Evolutionary conservation across 495 filamentous ascomycete species (phyloP).

Genomic region (Daldinia bambusicola): DNA sequence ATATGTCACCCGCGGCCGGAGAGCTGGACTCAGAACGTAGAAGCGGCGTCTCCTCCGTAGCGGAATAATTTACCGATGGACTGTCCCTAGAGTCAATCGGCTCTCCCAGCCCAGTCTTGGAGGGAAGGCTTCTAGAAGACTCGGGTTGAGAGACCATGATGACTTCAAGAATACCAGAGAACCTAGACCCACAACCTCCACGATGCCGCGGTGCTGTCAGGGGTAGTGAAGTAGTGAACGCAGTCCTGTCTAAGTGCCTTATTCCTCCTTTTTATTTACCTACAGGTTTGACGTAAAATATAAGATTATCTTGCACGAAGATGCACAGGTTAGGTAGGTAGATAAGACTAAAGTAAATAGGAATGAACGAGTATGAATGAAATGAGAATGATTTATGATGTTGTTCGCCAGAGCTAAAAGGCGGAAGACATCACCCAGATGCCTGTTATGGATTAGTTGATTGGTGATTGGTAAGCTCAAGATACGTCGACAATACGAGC

Average conservation of each 20-base stretch:
- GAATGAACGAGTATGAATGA: background rate
- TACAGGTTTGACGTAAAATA: background rate
- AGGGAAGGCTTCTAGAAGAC: slow-evolving; percentile 14
- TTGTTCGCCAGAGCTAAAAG: background rate
- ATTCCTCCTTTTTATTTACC: background rate
- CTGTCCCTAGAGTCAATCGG: slow-evolving; percentile 6
- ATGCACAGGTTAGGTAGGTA: background rate
- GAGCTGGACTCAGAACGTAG: slow-evolving; percentile 47
- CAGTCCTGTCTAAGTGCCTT: too few species aligned
- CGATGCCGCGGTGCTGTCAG: background rate
- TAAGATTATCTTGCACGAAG: background rate
- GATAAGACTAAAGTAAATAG: background rate
- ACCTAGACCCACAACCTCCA: slow-evolving; percentile 10
- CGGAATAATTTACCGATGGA: slow-evolving; percentile 32
- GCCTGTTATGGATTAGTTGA: slow-evolving; percentile 28
- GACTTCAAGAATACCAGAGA: slow-evolving; percentile 2
- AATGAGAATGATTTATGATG: slow-evolving; percentile 3
- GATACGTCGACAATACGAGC: background rate
- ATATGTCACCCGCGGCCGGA: slow-evolving; percentile 13
- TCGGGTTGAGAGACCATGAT: slow-evolving; percentile 20
- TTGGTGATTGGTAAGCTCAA: slow-evolving; percentile 45
- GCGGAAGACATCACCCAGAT: slow-evolving; percentile 24
- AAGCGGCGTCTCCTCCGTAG: slow-evolving; percentile 53
- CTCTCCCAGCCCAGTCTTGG: slow-evolving; percentile 9
- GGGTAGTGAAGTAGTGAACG: background rate